Evolutionary conservation across 176 grass and related monocot genomes (phyloP), one percentile per base, ranked within the genome.

Genomic region (Ensete ventricosum): DNA sequence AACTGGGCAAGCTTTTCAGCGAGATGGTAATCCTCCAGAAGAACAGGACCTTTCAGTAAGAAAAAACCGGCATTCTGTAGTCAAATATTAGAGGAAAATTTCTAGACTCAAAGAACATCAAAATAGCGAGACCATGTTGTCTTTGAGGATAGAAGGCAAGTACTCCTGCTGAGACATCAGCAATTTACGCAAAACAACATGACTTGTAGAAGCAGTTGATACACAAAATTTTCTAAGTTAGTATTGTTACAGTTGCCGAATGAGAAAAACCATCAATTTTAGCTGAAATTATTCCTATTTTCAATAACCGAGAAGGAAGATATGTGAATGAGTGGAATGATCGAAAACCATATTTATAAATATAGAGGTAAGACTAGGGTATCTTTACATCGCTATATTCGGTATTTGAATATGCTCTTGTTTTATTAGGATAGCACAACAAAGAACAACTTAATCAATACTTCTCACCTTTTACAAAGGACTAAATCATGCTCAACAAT

Each of bases 1-100:
- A 98, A 98, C 55, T 91, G 74, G n/a, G 95, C 88, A 0, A 98
- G 80, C 86, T 98, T 98, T 85, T 98, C 95, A 26, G 94, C 84
- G 48, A 98, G 84, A 76, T 98, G 95, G 77, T 98, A 98, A 80
- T 98, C 95, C 84, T 98, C 95, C 0, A 98, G 90, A 20, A 98
- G 86, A 82, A 98, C 91, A 16, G 95, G 95, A 1, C 95, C 94
- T 96, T 16, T 62, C 67, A 58, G 53, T 34, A 10, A 48, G 63
- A 72, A 66, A 17, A 21, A 19, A 25, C 2, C 0, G 14, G 23
- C 34, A 14, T 70, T 17, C 12, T 70, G 51, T 14, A 16, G 16
- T 29, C 11, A 65, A 27, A 73, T 55, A 22, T 60, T n/a, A 48
- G 21, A 73, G 43, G 52, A 20, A 70, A 43, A 6, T 6, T 43